Conservation (phyloP, 1,284 basidiomycete species). For the Xerocomus minutiporus region DNA sequence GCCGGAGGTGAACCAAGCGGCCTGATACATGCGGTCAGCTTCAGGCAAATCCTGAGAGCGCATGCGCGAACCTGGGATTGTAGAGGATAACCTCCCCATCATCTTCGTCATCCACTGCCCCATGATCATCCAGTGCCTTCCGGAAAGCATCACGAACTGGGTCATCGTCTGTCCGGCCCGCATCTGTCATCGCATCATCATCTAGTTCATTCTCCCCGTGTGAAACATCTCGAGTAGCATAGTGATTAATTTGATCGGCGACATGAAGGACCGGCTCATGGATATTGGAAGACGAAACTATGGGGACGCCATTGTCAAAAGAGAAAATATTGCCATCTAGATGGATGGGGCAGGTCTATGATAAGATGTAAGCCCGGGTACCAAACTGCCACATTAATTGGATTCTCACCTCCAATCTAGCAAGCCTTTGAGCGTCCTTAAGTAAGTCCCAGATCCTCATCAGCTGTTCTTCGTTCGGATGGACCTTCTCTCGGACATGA, state of each 20-base stretch:
- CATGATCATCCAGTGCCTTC: slow-evolving; percentile 45
- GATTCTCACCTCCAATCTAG: slow-evolving; percentile 49
- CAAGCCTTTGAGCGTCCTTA: slow-evolving; percentile 67
- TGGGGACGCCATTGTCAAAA: slow-evolving; percentile 9
- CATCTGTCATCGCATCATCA: slow-evolving; percentile 67
- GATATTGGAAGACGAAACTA: slow-evolving; percentile 7
- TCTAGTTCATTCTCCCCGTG: slow-evolving; percentile 32
- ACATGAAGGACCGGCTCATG: slow-evolving; percentile 1
- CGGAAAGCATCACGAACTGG: slow-evolving; percentile 76
- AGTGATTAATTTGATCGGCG: slow-evolving; percentile 17
- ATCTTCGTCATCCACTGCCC: slow-evolving; percentile 35
- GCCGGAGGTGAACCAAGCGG: slow-evolving; percentile 35
- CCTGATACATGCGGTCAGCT: slow-evolving; percentile 25
- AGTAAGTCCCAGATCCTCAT: slow-evolving; percentile 90
- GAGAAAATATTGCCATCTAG: slow-evolving; percentile 21
- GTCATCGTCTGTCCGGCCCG: slow-evolving; percentile 75
- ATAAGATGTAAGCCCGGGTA: slow-evolving; percentile 17
- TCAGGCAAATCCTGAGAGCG: not conserved
- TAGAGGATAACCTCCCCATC: slow-evolving; percentile 64
- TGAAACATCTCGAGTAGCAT: slow-evolving; percentile 2
- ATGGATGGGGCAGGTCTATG: slow-evolving; percentile 27
- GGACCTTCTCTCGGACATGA: slow-evolving; percentile 52
- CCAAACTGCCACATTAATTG: not conserved
- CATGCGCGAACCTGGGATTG: slow-evolving; percentile 48
- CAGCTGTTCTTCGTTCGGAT: slow-evolving; percentile 92